These are phyloP conservation scores for Chamaecyparis obtusa DNA, from an alignment of 75 land plant genomes.

Conservation along the genomic window DNA sequence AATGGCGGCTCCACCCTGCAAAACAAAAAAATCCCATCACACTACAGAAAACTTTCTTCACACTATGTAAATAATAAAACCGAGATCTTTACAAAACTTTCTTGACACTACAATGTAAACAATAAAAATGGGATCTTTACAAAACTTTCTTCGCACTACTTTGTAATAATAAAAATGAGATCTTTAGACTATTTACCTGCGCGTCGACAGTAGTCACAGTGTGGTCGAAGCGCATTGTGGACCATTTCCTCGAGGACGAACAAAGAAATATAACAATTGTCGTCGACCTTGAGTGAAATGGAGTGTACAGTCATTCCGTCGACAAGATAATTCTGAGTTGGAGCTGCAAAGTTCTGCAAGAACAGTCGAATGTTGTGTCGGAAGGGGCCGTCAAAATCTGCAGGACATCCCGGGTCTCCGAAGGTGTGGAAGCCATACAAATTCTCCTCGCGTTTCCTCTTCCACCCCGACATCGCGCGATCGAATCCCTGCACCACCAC, in stretches of 20 bases:
- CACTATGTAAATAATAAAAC: too few species aligned
- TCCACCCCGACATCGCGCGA: not conserved
- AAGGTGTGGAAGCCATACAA: slow-evolving; percentile 33
- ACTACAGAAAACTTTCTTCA: too few species aligned
- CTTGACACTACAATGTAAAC: not conserved
- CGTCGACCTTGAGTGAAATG: slow-evolving; percentile 53
- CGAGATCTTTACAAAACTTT: too few species aligned
- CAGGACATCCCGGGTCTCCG: slow-evolving; percentile 51
- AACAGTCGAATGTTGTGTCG: slow-evolving; percentile 73
- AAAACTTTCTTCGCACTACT: not conserved
- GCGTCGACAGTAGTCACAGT: slow-evolving; percentile 79
- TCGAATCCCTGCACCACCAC: not conserved
- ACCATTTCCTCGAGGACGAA: slow-evolving; percentile 69
- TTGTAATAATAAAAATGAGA: not conserved
- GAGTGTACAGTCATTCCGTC: slow-evolving; percentile 67
- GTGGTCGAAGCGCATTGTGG: slow-evolving; percentile 31
- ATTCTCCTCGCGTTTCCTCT: not conserved
- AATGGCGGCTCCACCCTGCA: slow-evolving; percentile 93
- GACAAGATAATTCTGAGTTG: slow-evolving; percentile 26
- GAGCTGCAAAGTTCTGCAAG: slow-evolving; percentile 56
- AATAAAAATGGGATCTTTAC: too few species aligned
- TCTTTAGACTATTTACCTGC: slow-evolving; percentile 35
- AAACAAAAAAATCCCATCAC: too few species aligned
- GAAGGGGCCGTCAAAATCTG: slow-evolving; percentile 56
- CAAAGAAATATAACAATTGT: slow-evolving; percentile 43